Percentiles rank a stretch among this genome's conserved stretches.
Evolutionary conservation across 148 eudicot genomes (phyloP).

Genomic region (Rhododendron williamsianum): DNA sequence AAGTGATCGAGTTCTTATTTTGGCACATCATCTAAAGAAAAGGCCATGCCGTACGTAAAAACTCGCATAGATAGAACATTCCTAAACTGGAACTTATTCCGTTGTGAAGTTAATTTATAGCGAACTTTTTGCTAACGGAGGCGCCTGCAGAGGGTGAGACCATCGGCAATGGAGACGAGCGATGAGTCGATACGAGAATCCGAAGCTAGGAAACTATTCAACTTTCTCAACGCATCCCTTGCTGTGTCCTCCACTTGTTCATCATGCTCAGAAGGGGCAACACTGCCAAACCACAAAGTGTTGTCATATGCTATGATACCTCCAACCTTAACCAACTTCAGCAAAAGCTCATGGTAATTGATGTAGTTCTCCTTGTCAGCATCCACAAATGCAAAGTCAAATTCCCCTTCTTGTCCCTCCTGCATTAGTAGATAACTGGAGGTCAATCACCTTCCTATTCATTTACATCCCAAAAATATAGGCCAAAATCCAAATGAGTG

Average conservation of each 20-base stretch:
- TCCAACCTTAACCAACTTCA: slow-evolving; percentile 35
- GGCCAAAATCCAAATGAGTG: too few relatives aligned
- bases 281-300: slow-evolving; percentile 22
- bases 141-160: slow-evolving; percentile 23
- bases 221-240: slow-evolving; percentile 10
- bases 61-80: not conserved
- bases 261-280: not conserved
- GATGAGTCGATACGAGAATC: slow-evolving; percentile 21
- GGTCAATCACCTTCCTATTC: too few relatives aligned
- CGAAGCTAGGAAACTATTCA: slow-evolving; percentile 19
- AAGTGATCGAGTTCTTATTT: not conserved
- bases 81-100: too few relatives aligned
- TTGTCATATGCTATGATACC: slow-evolving; percentile 28
- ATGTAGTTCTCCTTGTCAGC: slow-evolving; percentile 37
- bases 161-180: slow-evolving; percentile 19
- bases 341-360: slow-evolving; percentile 28
- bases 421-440: not conserved
- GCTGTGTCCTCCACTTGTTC: slow-evolving; percentile 1
- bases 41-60: not conserved
- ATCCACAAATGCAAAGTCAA: slow-evolving; percentile 43
- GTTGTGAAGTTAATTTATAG: not conserved
- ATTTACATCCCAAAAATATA: too few relatives aligned
- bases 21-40: not conserved
- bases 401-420: slow-evolving; percentile 19
- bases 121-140: not conserved